These are phyloP conservation scores for Solanum pennellii DNA, from an alignment of 257 asterid species.

Conservation along the genomic window DNA sequence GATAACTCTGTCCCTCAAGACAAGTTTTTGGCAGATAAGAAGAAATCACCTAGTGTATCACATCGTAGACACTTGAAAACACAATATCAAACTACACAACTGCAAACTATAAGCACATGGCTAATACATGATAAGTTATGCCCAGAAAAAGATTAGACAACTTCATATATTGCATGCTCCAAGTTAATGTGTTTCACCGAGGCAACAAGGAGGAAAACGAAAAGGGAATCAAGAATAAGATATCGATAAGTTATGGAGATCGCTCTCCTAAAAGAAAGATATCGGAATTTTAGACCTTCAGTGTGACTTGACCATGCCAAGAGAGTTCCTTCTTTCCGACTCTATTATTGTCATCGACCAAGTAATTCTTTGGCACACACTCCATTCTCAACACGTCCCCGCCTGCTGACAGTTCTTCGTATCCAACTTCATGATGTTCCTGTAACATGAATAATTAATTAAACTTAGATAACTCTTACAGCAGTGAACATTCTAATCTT, in stretches of 20 bases:
- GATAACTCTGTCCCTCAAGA: neutral
- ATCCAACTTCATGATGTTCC: neutral
- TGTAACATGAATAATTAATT: neutral
- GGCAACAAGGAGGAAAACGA: neutral
- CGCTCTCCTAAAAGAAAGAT: neutral
- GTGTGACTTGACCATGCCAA: conserved; percentile 20
- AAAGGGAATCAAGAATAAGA: neutral
- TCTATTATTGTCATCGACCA: neutral
- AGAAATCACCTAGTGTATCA: neutral
- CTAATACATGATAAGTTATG: neutral
- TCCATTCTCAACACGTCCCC: neutral
- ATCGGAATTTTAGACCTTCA: conserved; percentile 11
- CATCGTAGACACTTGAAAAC: neutral
- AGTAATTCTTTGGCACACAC: neutral
- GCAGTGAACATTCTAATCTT: neutral
- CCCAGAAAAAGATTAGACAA: neutral
- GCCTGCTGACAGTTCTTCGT: neutral
- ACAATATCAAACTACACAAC: neutral
- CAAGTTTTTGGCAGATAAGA: neutral
- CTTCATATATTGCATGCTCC: neutral
- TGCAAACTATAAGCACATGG: neutral
- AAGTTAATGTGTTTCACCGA: neutral
- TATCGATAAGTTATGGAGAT: neutral
- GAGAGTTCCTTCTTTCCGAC: conserved; percentile 17
- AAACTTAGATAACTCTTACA: neutral